Evolutionary conservation across 78 protist species (phyloP), one percentile per base, ranked within the genome.

Genomic region (Pirum gemmata): DNA sequence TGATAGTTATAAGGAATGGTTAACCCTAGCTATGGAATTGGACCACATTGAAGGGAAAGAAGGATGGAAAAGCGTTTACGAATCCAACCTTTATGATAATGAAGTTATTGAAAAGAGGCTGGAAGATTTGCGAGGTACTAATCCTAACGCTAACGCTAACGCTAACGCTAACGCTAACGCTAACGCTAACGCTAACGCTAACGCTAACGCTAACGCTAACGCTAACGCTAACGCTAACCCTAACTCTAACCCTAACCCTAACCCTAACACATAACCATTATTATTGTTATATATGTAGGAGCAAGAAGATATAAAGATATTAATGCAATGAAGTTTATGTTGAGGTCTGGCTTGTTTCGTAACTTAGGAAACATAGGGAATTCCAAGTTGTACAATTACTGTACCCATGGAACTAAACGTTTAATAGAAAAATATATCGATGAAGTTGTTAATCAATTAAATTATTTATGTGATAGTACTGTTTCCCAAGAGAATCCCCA

Each of bases 361-460:
- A 86, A 92, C 72, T 40, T 92, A 29, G 90, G 87, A 36, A 88
- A 88, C 78, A 92, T 92, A 74, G 83, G 84, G 40, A 92, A 92
- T 85, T 84, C 80, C 2, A 13, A 5, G 21, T 85, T 92, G 77
- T 92, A 40, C 61, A 40, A 18, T 67, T 36, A 78, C 40, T 40
- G 79, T 38, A 26, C 61, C 0, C 67, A 87, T 1, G 94, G 94
- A 33, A 92, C 94, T 1, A 92, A 92, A 26, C 37, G 40, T 33
- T 79, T 92, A 21, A 92, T 92, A 18, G 94, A 92, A 27, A 76
- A 92, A 78, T 92, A 92, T 72, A 80, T 86, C 18, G 77, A 41
- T 18, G 94, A 92, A 74, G 90, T 87, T 1, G 85, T 79, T 26
- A 39, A 34, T 73, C 91, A 89, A 33, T 79, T 89, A 34, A 41